Percentiles rank a stretch among this genome's conserved stretches.
These are phyloP conservation scores for Schizosaccharomyces osmophilus DNA, from an alignment of 805 yeast species.

Conservation along the genomic window DNA sequence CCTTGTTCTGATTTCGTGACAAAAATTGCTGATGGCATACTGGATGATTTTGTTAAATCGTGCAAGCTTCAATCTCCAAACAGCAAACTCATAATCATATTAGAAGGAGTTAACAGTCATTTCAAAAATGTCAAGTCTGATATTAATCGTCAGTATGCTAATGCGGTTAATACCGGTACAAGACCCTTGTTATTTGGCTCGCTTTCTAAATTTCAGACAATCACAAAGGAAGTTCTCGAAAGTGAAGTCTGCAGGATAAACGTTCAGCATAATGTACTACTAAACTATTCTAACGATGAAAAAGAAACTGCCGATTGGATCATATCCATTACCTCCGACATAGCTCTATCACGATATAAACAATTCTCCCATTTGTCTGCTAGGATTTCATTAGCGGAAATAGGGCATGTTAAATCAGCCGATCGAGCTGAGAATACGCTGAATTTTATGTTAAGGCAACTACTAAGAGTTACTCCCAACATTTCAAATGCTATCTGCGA, in stretches of 20 bases:
- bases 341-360: constrained; percentile 7
- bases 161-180: constrained; percentile 3
- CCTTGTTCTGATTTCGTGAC: constrained; percentile 6
- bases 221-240: constrained; percentile 3
- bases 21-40: constrained; percentile 3
- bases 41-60: neutral
- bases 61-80: constrained; percentile 3
- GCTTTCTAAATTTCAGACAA: neutral
- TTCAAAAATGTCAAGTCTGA: constrained; percentile 1
- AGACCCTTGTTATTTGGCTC: neutral
- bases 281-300: constrained; percentile 5
- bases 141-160: constrained; percentile 5
- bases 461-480: constrained; percentile 5
- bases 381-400: constrained; percentile 7
- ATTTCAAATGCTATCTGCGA: constrained; percentile 4
- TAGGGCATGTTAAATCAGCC: constrained; percentile 7
- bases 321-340: constrained; percentile 7
- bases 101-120: constrained; percentile 6
- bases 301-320: constrained; percentile 8
- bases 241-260: constrained; percentile 6
- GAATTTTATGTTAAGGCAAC: constrained; percentile 4
- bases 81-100: constrained; percentile 4
- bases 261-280: constrained; percentile 4
- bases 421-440: constrained; percentile 4
- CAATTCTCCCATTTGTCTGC: neutral